Conservation (phyloP, 2,329 filamentous ascomycete species). For the Dactylellina leptospora region DNA sequence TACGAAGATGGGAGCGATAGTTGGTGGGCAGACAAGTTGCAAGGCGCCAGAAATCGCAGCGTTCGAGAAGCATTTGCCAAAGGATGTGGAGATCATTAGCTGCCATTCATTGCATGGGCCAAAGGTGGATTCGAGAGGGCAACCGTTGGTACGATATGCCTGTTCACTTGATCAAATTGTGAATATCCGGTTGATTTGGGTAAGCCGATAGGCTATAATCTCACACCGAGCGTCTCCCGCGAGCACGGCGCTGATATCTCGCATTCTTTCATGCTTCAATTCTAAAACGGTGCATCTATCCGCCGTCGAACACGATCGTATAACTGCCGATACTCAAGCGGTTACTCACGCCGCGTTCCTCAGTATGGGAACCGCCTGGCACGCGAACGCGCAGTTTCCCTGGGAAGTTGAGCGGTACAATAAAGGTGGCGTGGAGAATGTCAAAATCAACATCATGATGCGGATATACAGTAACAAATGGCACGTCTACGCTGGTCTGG, state of each 20-base stretch:
- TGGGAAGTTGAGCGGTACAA: constrained; percentile 93
- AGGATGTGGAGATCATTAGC: constrained; percentile 90
- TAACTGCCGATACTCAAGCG: constrained; percentile 97
- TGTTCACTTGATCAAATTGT: no score
- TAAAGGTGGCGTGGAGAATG: constrained; percentile 95
- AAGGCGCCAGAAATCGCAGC: constrained; percentile 95
- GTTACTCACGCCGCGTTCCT: constrained; percentile 97
- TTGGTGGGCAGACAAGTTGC: constrained; percentile 97
- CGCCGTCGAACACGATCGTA: constrained; percentile 88
- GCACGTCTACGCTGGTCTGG: constrained; percentile 98
- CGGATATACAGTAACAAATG: constrained; percentile 99
- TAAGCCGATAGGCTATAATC: constrained; percentile 73
- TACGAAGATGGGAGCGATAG: constrained; percentile 92
- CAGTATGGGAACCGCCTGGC: constrained; percentile 98
- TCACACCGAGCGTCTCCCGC: constrained; percentile 84
- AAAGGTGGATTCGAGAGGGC: constrained; percentile 83
- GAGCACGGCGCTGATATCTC: constrained; percentile 79
- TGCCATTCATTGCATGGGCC: constrained; percentile 97
- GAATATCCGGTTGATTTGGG: not conserved
- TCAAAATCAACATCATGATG: constrained; percentile 97
- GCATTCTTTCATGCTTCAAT: constrained; percentile 80
- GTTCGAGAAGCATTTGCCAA: constrained; percentile 86
- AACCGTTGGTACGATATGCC: constrained; percentile 92
- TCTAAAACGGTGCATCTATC: constrained; percentile 89
- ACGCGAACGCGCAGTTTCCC: constrained; percentile 91